A percentile compares a stretch with the other conserved stretches of the same genome.
phyloP scores from a whole-genome alignment of 768 basidiomycete genomes.

The Fomitopsis serialis region DNA sequence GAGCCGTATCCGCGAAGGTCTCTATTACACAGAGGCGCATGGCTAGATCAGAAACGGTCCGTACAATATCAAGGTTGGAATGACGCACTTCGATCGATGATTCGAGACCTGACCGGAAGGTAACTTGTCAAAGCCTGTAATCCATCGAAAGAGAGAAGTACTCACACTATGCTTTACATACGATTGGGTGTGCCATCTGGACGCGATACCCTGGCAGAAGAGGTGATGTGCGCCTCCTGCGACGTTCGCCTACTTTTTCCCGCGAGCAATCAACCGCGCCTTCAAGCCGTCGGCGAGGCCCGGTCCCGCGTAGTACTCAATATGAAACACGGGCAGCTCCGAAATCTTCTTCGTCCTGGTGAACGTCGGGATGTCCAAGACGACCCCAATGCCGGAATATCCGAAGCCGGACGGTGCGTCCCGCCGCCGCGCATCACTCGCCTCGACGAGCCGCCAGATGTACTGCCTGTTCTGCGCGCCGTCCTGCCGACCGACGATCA shows the following conservation, averaged over 20 bases:
- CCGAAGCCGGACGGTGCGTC: slow-evolving; percentile 15
- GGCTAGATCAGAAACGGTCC: background rate
- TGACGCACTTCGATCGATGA: slow-evolving; percentile 56
- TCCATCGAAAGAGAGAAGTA: background rate
- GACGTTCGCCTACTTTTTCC: slow-evolving; percentile 49
- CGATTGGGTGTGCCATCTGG: slow-evolving; percentile 25
- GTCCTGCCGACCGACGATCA: slow-evolving; percentile 6
- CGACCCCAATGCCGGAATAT: slow-evolving; percentile 17
- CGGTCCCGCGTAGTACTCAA: slow-evolving; percentile 42
- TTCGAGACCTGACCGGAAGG: slow-evolving; percentile 47
- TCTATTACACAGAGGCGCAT: slow-evolving; percentile 11
- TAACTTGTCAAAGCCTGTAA: background rate
- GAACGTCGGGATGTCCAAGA: slow-evolving; percentile 36
- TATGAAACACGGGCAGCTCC: slow-evolving; percentile 45
- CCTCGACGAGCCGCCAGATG: slow-evolving; percentile 34
- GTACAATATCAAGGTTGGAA: background rate
- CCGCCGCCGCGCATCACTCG: background rate
- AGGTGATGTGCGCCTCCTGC: slow-evolving; percentile 52
- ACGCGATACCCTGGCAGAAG: slow-evolving; percentile 50
- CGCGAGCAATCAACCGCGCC: slow-evolving; percentile 38
- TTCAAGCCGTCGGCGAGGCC: slow-evolving; percentile 37
- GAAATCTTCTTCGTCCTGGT: slow-evolving; percentile 48
- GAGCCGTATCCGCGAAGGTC: slow-evolving; percentile 21
- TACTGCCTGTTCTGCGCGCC: slow-evolving; percentile 30
- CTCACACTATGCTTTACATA: slow-evolving; percentile 44